Base-by-base conservation (phyloP, 176 grass and related monocot species). In the Zoysia japonica region DNA sequence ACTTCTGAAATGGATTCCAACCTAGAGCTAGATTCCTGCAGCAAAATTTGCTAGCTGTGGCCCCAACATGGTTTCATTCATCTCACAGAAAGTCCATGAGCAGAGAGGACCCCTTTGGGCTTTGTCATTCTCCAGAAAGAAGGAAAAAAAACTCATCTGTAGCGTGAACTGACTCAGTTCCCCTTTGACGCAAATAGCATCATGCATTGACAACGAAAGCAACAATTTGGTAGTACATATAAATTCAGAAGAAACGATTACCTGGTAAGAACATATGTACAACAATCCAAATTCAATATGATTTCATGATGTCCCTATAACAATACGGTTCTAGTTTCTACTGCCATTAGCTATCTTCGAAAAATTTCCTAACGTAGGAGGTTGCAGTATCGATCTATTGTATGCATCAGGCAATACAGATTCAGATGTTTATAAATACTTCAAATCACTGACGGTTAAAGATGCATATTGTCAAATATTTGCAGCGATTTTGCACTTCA, bases 61-160 rank as follows among this genome's bases (percentile, higher is more conserved):
- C 6, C 47, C 37, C n/a, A 40, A 63, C 51, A 43, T 65, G 5
- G 68, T 59, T 2, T 52, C 3, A 42, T n/a, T 48, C 42, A 28
- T 69, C 81, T 48, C 86, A 88, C 82, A 72, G 56, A 55, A 57
- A 82, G 41, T 19, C 39, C 77, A 76, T 88, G 82, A 84, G 8
- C 28, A 28, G 28, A 70, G 5, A 59, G 54, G 28, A 72, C 49
- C 47, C 10, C 61, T 64, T 56, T 63, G 41, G 54, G 10, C 61
- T 53, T 11, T 61, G 59, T 8, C 20, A 61, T 36, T 61, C 8
- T 36, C 28, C 8, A 20, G 9, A 60, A 19, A n/a, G 9, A 28
- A 20, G 9, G n/a, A 60, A 20, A n/a, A 7, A 60, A 28, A 60
- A 28, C 70, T 79, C 49, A 9, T 45, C 45, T 37, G n/a, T 68